These are phyloP conservation scores for Phytopythium boreale DNA, from an alignment of 352 stramenopile species.

Conservation along the genomic window DNA sequence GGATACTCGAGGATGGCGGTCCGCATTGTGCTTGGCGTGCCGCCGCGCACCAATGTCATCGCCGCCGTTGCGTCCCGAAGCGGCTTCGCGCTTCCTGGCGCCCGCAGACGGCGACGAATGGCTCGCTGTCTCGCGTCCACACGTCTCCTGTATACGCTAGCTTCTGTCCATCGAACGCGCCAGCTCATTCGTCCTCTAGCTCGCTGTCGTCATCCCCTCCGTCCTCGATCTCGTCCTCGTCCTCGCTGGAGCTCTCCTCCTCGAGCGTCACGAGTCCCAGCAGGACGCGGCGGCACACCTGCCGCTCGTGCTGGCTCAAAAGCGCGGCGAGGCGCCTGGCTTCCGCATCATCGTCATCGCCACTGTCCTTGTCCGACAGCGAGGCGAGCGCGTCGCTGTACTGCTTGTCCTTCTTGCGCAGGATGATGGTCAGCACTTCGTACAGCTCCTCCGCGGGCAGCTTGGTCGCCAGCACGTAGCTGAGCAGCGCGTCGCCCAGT, in stretches of 20 bases:
- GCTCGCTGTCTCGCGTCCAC: not conserved
- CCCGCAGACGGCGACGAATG: not conserved
- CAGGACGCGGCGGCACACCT: slow-evolving; percentile 59
- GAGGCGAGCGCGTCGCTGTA: slow-evolving; percentile 45
- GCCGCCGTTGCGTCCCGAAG: not conserved
- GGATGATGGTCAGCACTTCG: slow-evolving; percentile 53
- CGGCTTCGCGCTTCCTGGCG: slow-evolving; percentile 1
- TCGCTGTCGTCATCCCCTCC: not conserved
- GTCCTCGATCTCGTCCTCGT: slow-evolving; percentile 15
- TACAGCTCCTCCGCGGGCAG: slow-evolving; percentile 60
- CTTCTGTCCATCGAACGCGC: not conserved
- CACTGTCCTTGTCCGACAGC: not conserved
- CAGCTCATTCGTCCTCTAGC: not conserved
- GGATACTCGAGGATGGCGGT: not conserved
- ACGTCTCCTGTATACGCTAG: not conserved
- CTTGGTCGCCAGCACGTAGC: slow-evolving; percentile 52
- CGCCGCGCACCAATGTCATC: not conserved
- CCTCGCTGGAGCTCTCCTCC: slow-evolving; percentile 44
- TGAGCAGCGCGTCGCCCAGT: slow-evolving; percentile 56
- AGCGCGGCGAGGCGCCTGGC: slow-evolving; percentile 12
- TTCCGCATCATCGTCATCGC: not conserved
- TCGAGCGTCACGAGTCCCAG: slow-evolving; percentile 60
- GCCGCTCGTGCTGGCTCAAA: slow-evolving; percentile 44
- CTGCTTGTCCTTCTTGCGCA: slow-evolving; percentile 62
- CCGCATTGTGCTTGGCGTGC: not conserved